phyloP scores from a whole-genome alignment of 345 rosid species.

The Corymbia maculata region DNA sequence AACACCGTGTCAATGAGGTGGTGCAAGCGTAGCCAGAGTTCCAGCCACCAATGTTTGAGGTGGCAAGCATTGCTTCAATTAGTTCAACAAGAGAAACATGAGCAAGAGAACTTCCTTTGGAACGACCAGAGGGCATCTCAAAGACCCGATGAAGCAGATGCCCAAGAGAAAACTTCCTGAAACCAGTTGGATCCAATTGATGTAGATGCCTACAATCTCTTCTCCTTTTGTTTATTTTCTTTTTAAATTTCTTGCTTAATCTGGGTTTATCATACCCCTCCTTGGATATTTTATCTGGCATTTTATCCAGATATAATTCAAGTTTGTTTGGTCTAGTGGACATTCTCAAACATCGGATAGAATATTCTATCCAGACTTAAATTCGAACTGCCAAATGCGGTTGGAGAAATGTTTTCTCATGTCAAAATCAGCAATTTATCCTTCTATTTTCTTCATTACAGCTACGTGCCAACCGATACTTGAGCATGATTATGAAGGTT shows the following conservation, averaged over 20 bases:
- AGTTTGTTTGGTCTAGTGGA: not conserved
- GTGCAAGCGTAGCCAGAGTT: not conserved
- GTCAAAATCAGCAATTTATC: not conserved
- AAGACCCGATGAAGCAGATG: not conserved
- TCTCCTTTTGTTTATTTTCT: not conserved
- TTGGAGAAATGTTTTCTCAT: not conserved
- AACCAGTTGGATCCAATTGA: not conserved
- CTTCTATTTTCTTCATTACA: not conserved
- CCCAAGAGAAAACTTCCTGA: not conserved
- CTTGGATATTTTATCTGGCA: not conserved
- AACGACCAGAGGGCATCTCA: not conserved
- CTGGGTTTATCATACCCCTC: rapidly evolving
- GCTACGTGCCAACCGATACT: not conserved
- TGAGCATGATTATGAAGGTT: not conserved
- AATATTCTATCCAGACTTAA: not conserved
- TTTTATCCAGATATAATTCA: too few species aligned
- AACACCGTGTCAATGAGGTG: not conserved
- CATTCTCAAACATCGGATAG: not conserved
- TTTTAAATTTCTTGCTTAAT: rapidly evolving
- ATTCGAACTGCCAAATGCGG: rapidly evolving
- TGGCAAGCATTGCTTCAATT: not conserved
- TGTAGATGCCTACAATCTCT: not conserved
- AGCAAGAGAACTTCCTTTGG: not conserved
- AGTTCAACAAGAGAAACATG: not conserved
- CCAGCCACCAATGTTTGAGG: not conserved